Evolutionary conservation across 169 alveolate species (phyloP).

Genomic region (Eimeria praecox): DNA sequence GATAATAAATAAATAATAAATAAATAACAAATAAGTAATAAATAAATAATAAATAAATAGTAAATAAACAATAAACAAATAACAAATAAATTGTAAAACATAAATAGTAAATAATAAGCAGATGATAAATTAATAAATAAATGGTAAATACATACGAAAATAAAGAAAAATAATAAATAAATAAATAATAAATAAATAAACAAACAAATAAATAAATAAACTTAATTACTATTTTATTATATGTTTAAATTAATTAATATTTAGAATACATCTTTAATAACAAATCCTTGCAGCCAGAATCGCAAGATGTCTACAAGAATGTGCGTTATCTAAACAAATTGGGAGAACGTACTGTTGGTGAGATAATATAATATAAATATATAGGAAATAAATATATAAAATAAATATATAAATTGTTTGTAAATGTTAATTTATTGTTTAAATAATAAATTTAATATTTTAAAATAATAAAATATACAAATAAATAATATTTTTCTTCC

Average conservation of each 20-base stretch:
- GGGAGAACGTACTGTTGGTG: constrained; percentile 29
- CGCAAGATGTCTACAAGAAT: constrained; percentile 5
- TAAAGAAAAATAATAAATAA: too few relatives aligned
- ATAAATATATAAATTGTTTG: too few relatives aligned
- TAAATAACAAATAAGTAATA: neutral
- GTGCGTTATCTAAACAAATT: neutral
- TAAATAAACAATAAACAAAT: neutral
- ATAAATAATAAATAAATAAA: neutral
- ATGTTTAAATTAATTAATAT: too few relatives aligned
- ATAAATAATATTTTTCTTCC: neutral
- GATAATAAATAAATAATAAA: neutral
- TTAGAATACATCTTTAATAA: neutral
- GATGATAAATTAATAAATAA: too few relatives aligned
- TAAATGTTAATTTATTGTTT: too few relatives aligned
- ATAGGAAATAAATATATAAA: neutral
- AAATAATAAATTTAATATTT: too few relatives aligned
- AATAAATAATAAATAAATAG: neutral
- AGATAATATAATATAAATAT: neutral
- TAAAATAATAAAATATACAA: too few relatives aligned
- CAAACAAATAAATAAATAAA: neutral
- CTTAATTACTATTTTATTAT: too few relatives aligned
- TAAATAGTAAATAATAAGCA: too few relatives aligned
- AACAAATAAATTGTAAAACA: too few relatives aligned
- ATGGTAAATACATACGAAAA: too few relatives aligned
- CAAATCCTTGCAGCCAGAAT: neutral